phyloP scores from a whole-genome alignment of 345 rosid genomes.

The Rhodomyrtus tomentosa region DNA sequence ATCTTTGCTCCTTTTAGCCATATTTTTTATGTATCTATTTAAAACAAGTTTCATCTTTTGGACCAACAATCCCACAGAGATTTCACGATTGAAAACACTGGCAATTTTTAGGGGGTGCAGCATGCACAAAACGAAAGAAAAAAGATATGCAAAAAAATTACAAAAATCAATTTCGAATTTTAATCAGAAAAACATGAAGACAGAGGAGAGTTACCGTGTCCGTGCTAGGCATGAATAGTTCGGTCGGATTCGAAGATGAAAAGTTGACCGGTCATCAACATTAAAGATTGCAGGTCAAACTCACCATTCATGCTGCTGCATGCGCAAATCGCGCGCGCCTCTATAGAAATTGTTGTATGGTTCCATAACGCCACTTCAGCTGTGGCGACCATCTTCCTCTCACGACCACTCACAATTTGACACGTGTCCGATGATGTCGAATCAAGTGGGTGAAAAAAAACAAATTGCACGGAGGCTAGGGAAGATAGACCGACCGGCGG shows the following conservation, averaged over 20 bases:
- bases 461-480: not conserved
- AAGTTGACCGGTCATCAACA: not conserved
- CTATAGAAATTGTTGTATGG: accelerated
- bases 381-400: not conserved
- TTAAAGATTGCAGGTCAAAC: not conserved
- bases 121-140: not conserved
- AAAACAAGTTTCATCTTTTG: not conserved
- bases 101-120: too few species aligned
- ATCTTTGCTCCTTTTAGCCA: not conserved
- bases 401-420: not conserved
- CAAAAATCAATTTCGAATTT: not conserved
- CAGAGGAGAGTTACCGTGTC: not conserved
- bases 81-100: not conserved
- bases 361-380: not conserved
- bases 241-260: not conserved
- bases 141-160: too few species aligned
- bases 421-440: not conserved
- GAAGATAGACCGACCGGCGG: not conserved
- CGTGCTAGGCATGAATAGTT: not conserved
- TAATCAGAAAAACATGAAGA: not conserved
- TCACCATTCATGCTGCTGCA: not conserved
- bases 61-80: not conserved
- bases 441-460: not conserved
- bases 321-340: too few species aligned
- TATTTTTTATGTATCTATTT: not conserved